phyloP scores from a whole-genome alignment of 805 yeast species.

The Pichia deserticola region DNA sequence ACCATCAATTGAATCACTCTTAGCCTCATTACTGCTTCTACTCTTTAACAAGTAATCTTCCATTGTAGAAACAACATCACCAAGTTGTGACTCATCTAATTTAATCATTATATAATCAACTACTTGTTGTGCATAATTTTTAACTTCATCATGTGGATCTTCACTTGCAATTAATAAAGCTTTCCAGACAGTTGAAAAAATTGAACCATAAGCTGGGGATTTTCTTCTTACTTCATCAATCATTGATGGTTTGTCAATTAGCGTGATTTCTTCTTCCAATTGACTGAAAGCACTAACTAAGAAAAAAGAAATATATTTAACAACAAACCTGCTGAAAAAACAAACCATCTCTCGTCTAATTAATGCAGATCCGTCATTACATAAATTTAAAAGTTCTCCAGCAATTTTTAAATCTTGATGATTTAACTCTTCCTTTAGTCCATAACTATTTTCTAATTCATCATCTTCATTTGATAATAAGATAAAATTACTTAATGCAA shows the following conservation, averaged over 20 bases:
- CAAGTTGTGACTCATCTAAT: slow-evolving; percentile 58
- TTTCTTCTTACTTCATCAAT: slow-evolving; percentile 58
- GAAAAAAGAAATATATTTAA: slow-evolving; percentile 64
- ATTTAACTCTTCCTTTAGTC: slow-evolving; percentile 36
- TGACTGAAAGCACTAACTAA: slow-evolving; percentile 82
- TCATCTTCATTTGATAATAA: slow-evolving; percentile 39
- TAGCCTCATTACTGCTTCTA: slow-evolving; percentile 13
- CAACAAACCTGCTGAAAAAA: slow-evolving; percentile 67
- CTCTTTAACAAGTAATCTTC: slow-evolving; percentile 55
- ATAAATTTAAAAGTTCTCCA: slow-evolving; percentile 53
- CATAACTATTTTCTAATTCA: slow-evolving; percentile 21
- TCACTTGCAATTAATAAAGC: slow-evolving; percentile 70
- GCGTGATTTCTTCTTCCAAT: slow-evolving; percentile 68
- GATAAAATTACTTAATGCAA: slow-evolving; percentile 60
- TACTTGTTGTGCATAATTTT: slow-evolving; percentile 60
- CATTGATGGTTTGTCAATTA: slow-evolving; percentile 52
- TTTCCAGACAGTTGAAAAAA: slow-evolving; percentile 83
- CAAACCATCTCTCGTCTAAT: slow-evolving; percentile 81
- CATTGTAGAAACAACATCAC: slow-evolving; percentile 58
- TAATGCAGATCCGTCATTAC: slow-evolving; percentile 83
- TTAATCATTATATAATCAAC: slow-evolving; percentile 65
- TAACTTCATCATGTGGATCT: slow-evolving; percentile 83
- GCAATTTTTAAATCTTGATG: slow-evolving; percentile 69
- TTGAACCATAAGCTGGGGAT: slow-evolving; percentile 80
- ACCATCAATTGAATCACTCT: background rate